Base-by-base conservation (phyloP, 1,284 basidiomycete genomes). In the Sanghuangporus weigelae region DNA sequence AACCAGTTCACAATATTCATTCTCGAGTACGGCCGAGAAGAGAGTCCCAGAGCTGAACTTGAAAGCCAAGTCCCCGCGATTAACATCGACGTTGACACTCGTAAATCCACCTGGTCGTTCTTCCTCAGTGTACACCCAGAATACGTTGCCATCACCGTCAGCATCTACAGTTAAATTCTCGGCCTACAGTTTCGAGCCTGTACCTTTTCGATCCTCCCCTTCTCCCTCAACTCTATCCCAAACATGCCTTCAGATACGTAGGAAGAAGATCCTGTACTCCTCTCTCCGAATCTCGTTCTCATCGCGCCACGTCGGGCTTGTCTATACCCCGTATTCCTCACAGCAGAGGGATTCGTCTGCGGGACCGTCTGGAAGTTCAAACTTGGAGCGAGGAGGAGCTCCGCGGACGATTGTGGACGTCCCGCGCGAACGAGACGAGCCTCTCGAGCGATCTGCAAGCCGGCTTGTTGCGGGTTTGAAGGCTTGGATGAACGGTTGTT, bases 361-460 rank as follows among this genome's bases (percentile, higher is more conserved):
- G 16, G 44, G 44, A 7, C 44, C 16, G 14, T 14, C 44, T 7
- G 14, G 42, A 38, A 60, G 44, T 48, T 31, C 35, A 14, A 48
- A 7, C 7, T 16, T 11, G 14, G 39, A 26, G 11, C 16, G 19
- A 16, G 12, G 16, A 11, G 12, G 40, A 10, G 60, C 54, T 36
- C 50, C 56, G 49, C 53, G 64, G 3, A 64, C 63, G 11, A 63
- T 67, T 36, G 64, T 65, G 11, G 63, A 68, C 31, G 51, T 66
- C 14, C 31, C 44, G 11, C 58, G 67, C 36, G 61, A 59, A 8
- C 64, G 63, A 21, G 59, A 66, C 36, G 69, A 70, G 50, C 60
- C 56, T 44, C 63, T 70, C 10, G 69, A 70, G 59, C 58, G 63
- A 19, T 49, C 57, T 19, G 69, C 69, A 19, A 68, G 66, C 31